phyloP scores from a whole-genome alignment of 495 filamentous ascomycete genomes.

The Penicillium maclennaniae region DNA sequence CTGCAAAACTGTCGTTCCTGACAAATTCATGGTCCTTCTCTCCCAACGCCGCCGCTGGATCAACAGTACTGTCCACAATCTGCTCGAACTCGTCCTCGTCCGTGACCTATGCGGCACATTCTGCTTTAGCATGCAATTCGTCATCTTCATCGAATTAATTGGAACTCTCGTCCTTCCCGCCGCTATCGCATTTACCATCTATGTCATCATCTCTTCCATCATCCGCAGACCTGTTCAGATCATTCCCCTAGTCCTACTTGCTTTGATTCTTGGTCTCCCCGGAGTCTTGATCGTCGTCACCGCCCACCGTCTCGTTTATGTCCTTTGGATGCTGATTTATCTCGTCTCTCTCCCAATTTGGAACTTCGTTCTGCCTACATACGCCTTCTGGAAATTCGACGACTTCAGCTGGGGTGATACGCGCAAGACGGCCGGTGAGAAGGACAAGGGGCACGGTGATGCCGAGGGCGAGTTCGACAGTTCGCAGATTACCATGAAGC shows the following conservation, averaged over 20 bases:
- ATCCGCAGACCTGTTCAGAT: slow-evolving; percentile 77
- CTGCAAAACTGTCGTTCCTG: slow-evolving; percentile 96
- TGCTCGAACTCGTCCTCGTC: slow-evolving; percentile 95
- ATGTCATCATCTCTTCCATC: slow-evolving; percentile 88
- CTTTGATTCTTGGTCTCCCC: slow-evolving; percentile 87
- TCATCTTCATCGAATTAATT: slow-evolving; percentile 92
- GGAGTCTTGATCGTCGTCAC: slow-evolving; percentile 92
- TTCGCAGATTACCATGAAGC: slow-evolving; percentile 96
- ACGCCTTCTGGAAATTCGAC: slow-evolving; percentile 99
- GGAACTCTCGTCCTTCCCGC: slow-evolving; percentile 93
- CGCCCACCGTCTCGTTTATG: slow-evolving; percentile 90
- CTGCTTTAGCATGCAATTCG: slow-evolving; percentile 99
- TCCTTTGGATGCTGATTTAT: slow-evolving; percentile 96
- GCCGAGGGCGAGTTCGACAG: slow-evolving; percentile 96
- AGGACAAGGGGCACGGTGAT: slow-evolving; percentile 77
- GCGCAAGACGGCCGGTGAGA: slow-evolving; percentile 89
- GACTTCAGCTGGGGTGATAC: slow-evolving; percentile 99
- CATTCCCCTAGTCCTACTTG: slow-evolving; percentile 88
- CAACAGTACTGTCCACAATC: slow-evolving; percentile 98
- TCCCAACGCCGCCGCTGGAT: slow-evolving; percentile 97
- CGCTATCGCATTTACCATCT: slow-evolving; percentile 94
- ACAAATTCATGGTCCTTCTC: slow-evolving; percentile 85
- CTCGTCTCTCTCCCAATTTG: slow-evolving; percentile 90
- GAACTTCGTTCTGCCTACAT: slow-evolving; percentile 94
- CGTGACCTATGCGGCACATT: slow-evolving; percentile 97